Base-by-base conservation (phyloP, 2,329 filamentous ascomycete genomes). In the Fusarium solani-melongenae region DNA sequence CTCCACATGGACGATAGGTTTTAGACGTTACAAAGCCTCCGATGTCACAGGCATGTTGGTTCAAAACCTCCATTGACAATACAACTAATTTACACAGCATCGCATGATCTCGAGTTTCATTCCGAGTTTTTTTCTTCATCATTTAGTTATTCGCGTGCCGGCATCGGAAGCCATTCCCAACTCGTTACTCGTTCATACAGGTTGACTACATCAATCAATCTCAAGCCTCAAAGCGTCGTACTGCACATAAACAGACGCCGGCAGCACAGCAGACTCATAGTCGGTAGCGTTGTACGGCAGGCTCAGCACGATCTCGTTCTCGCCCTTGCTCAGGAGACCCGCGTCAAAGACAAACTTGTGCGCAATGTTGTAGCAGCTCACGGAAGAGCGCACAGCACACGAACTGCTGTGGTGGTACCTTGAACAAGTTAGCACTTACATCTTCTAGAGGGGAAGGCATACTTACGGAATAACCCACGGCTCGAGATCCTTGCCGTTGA, bases 141-240 rank as follows among this genome's bases (percentile, higher is more conserved):
- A 27, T 29, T 41, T 38, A 29, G 29, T 12, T 39, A 29, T 39
- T 41, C 56, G 1, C 10, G 0, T 24, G 4, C 44, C 24, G 15
- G 17, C 24, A 51, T 62, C 41, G 36, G 41, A 29, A 62, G 34
- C 33, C 17, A 8, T 51, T 49, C 15, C 17, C 46, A 49, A 49
- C n/a, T n/a, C n/a, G n/a, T n/a, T n/a, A n/a, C n/a, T n/a, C n/a
- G n/a, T n/a, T n/a, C n/a, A n/a, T n/a, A n/a, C n/a, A n/a, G n/a
- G 53, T 29, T 51, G 39, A 8, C 24, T n/a, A 53, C 10, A 58
- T 53, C 24, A 72, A n/a, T 79, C 71, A 53, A 92, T 77, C 76
- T 92, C 90, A 55, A 92, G 75, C 59, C 90, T 83, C 77, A 92
- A 75, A 3, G 91, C 90, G 81, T 92, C 90, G 71, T 92, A 92